Percentiles rank a stretch among this genome's conserved stretches.
Evolutionary conservation across 1,284 basidiomycete species (phyloP).

Genomic region (Termitomyces sp.): DNA sequence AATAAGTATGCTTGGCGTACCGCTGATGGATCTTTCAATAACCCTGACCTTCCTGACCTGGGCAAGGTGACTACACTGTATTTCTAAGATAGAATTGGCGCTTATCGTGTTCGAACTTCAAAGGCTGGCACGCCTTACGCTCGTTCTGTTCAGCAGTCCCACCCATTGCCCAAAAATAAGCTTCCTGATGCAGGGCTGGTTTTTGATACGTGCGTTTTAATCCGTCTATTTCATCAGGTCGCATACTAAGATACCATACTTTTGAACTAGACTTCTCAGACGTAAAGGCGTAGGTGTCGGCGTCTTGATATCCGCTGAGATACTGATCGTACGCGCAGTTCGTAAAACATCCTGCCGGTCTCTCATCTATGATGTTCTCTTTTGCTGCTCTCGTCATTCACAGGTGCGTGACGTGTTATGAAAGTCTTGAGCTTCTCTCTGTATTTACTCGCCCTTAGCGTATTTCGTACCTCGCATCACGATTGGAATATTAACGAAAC

Average conservation of each 20-base stretch:
- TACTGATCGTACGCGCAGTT: constrained; percentile 43
- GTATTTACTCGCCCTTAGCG: constrained; percentile 31
- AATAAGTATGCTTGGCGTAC: constrained; percentile 58
- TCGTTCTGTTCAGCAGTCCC: constrained; percentile 69
- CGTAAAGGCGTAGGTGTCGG: constrained; percentile 46
- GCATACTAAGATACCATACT: constrained; percentile 7
- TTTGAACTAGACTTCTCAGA: constrained; percentile 39
- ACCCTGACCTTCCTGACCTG: constrained; percentile 62
- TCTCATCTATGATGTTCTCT: constrained; percentile 75
- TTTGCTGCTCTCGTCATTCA: constrained; percentile 83
- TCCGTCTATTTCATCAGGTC: not conserved
- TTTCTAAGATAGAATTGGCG: not conserved
- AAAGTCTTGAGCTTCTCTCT: not conserved
- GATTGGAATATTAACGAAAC: constrained; percentile 76
- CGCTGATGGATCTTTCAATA: constrained; percentile 75
- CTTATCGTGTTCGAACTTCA: not conserved
- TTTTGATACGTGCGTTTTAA: constrained; percentile 57
- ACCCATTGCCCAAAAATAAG: constrained; percentile 58
- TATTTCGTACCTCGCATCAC: constrained; percentile 68
- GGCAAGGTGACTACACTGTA: constrained; percentile 42
- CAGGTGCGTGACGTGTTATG: constrained; percentile 32
- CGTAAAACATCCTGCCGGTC: constrained; percentile 68
- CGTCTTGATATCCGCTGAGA: not conserved
- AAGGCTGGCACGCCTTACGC: constrained; percentile 69
- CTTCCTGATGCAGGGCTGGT: constrained; percentile 75